A percentile compares a stretch with the other conserved stretches of the same genome.
Evolutionary conservation across 495 filamentous ascomycete genomes (phyloP).

Genomic region (Penicillium flavigenum): DNA sequence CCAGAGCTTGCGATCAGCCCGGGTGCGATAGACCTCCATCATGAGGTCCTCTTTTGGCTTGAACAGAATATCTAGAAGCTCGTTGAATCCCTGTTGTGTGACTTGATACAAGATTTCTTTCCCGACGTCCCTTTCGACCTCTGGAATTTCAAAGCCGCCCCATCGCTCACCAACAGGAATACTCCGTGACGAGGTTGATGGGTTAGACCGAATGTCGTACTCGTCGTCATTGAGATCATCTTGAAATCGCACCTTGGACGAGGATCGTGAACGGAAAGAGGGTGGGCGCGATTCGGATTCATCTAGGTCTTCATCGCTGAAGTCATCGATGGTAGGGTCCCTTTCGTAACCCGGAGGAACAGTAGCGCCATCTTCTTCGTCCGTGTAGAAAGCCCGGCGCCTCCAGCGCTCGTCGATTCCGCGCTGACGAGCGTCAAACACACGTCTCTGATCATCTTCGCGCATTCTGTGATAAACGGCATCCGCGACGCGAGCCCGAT

Average conservation of each 20-base stretch:
- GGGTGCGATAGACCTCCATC: slow-evolving; percentile 64
- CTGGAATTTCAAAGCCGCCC: slow-evolving; percentile 79
- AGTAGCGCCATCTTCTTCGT: slow-evolving; percentile 71
- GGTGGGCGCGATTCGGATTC: slow-evolving; percentile 50
- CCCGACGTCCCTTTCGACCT: slow-evolving; percentile 76
- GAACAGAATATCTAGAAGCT: slow-evolving; percentile 84
- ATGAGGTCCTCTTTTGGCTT: slow-evolving; percentile 74
- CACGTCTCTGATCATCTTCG: slow-evolving; percentile 40
- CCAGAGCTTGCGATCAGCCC: slow-evolving; percentile 58
- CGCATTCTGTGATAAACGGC: slow-evolving; percentile 43
- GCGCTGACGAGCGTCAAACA: slow-evolving; percentile 43
- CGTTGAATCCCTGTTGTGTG: slow-evolving; percentile 86
- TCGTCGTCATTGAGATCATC: slow-evolving; percentile 63
- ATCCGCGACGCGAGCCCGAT: slow-evolving; percentile 43
- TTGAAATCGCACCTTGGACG: slow-evolving; percentile 80
- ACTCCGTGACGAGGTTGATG: slow-evolving; percentile 75
- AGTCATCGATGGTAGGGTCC: slow-evolving; percentile 55
- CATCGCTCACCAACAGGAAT: slow-evolving; percentile 72
- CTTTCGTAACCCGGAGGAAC: slow-evolving; percentile 64
- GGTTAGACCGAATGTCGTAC: slow-evolving; percentile 71
- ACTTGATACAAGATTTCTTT: slow-evolving; percentile 89
- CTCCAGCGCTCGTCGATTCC: slow-evolving; percentile 71
- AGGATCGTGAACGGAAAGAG: slow-evolving; percentile 73
- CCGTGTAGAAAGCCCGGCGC: slow-evolving; percentile 72
- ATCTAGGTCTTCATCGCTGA: slow-evolving; percentile 35